Conservation (phyloP, 805 yeast genomes). For the Cyberlindnera lachancei region DNA sequence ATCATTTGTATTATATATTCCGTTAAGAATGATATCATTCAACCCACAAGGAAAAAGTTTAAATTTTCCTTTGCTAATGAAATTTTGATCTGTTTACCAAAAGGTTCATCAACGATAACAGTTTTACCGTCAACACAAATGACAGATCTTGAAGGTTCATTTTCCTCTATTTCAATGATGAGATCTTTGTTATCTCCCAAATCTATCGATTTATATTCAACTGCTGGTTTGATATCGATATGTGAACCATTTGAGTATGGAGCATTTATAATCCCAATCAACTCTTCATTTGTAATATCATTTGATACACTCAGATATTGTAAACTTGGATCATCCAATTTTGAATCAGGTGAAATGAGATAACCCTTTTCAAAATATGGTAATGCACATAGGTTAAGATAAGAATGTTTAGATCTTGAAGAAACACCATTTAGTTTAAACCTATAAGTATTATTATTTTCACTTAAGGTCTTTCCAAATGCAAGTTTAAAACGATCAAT, state of each 20-base stretch:
- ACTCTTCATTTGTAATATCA: conserved; percentile 6
- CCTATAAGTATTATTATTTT: conserved; percentile 6
- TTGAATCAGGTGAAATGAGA: conserved; percentile 19
- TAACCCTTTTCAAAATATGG: conserved; percentile 18
- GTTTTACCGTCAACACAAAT: conserved; percentile 20
- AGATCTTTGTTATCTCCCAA: conserved; percentile 3
- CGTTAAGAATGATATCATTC: too few species aligned
- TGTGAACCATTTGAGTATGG: conserved; percentile 18
- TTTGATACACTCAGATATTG: conserved; percentile 14
- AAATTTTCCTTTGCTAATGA: neutral
- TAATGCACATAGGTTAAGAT: conserved; percentile 10
- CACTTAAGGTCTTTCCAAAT: conserved; percentile 38
- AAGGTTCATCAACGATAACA: conserved; percentile 12
- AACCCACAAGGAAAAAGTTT: too few species aligned
- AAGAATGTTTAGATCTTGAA: conserved; percentile 6
- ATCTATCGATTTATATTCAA: conserved; percentile 6
- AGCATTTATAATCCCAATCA: conserved; percentile 7
- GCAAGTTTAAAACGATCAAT: conserved; percentile 63
- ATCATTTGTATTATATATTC: too few species aligned
- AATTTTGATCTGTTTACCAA: conserved; percentile 12
- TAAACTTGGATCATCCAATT: conserved; percentile 8
- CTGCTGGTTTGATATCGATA: conserved; percentile 4
- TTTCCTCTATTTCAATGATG: conserved; percentile 7
- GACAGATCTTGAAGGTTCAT: conserved; percentile 9
- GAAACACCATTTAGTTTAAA: conserved; percentile 3